A percentile compares a stretch with the other conserved stretches of the same genome.
Evolutionary conservation across 768 basidiomycete genomes (phyloP).

Genomic region (Suillus discolor): DNA sequence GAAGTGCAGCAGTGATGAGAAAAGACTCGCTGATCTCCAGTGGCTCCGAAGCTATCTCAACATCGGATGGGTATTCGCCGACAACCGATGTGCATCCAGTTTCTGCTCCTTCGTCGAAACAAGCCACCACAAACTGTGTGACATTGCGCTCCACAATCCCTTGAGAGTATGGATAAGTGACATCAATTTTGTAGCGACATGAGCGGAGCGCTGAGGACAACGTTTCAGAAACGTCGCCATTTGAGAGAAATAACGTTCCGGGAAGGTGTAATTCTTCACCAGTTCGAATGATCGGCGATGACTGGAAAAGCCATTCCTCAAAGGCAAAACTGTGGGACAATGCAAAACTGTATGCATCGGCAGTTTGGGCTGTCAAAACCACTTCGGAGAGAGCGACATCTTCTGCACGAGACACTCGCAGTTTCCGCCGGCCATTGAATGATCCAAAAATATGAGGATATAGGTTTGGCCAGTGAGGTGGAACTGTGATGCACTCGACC

Average conservation of each 20-base stretch:
- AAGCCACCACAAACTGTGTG: constrained; percentile 58
- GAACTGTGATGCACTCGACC: constrained; percentile 31
- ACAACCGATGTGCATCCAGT: not conserved
- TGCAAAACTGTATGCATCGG: constrained; percentile 49
- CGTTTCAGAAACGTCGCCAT: constrained; percentile 16
- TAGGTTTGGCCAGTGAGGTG: constrained; percentile 39
- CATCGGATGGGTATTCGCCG: constrained; percentile 10
- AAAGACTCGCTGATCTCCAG: constrained; percentile 78
- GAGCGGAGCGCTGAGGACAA: constrained; percentile 16
- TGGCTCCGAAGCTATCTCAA: constrained; percentile 35
- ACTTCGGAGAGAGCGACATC: constrained; percentile 50
- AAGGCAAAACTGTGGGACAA: constrained; percentile 36
- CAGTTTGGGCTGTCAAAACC: constrained; percentile 52
- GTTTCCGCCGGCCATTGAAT: constrained; percentile 11
- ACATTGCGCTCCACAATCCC: constrained; percentile 51
- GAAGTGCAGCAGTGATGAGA: constrained; percentile 54
- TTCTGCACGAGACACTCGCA: constrained; percentile 23
- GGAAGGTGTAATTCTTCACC: constrained; percentile 42
- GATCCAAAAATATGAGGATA: constrained; percentile 40
- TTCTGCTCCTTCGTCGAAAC: constrained; percentile 22
- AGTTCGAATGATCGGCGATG: constrained; percentile 52
- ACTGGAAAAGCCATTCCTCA: constrained; percentile 45
- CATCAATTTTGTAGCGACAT: constrained; percentile 51
- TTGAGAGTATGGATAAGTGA: constrained; percentile 75
- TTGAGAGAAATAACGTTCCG: constrained; percentile 19